These are phyloP conservation scores for Rhodamnia rubescens DNA, from an alignment of 345 rosid genomes.

Conservation along the genomic window DNA sequence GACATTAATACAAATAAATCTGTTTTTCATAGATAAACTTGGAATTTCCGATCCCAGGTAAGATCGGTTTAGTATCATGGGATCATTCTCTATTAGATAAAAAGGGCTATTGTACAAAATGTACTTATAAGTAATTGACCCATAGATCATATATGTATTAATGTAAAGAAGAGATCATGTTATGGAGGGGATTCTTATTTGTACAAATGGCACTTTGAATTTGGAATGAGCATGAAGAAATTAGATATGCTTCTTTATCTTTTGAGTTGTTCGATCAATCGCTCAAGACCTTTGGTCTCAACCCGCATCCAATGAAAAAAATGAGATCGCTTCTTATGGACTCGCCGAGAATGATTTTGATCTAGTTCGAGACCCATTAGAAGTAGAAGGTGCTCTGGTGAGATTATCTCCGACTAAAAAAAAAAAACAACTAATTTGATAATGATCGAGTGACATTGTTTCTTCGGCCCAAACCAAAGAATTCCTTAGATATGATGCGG, in stretches of 20 bases:
- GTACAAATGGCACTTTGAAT: not conserved
- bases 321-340: too few relatives aligned
- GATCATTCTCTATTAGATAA: slow-evolving; percentile 7
- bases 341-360: too few relatives aligned
- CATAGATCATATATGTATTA: not conserved
- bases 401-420: too few relatives aligned
- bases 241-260: not conserved
- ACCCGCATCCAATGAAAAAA: not conserved
- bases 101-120: not conserved
- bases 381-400: too few relatives aligned
- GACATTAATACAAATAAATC: not conserved
- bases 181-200: not conserved
- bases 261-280: not conserved
- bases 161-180: not conserved
- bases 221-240: not conserved
- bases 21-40: not conserved
- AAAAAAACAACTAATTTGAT: too few relatives aligned
- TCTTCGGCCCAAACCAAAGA: too few relatives aligned
- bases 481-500: too few relatives aligned
- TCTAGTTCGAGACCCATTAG: too few relatives aligned
- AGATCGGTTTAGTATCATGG: slow-evolving; percentile 1
- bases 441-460: too few relatives aligned
- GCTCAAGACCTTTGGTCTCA: not conserved
- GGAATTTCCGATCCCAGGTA: not conserved
- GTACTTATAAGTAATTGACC: not conserved